A percentile compares a stretch with the other conserved stretches of the same genome.
Evolutionary conservation across 2,329 filamentous ascomycete species (phyloP).

Genomic region (Fusarium sp.): DNA sequence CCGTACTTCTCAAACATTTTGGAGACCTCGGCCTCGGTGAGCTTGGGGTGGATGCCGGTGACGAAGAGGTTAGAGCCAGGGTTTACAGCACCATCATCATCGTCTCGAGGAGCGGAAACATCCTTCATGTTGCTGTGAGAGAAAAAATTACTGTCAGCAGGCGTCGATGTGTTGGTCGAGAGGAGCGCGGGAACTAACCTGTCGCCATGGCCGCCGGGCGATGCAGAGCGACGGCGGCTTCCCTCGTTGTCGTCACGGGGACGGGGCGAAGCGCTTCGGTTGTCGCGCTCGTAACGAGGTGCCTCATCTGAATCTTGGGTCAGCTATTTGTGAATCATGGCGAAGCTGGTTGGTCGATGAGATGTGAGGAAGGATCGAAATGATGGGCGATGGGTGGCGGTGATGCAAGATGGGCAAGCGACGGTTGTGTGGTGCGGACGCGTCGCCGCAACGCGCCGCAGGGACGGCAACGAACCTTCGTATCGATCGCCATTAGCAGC

Average conservation of each 20-base stretch:
- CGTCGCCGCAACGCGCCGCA: conserved; percentile 30
- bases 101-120: conserved; percentile 64
- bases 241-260: conserved; percentile 72
- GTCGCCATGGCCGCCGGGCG: conserved; percentile 63
- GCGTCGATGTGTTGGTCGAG: not conserved
- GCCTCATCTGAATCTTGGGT: conserved; percentile 64
- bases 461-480: conserved; percentile 63
- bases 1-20: conserved; percentile 99
- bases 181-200: conserved; percentile 33
- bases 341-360: not conserved
- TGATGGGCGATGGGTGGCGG: not conserved
- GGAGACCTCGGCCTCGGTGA: conserved; percentile 89
- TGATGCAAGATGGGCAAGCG: conserved; percentile 9
- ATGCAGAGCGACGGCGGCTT: conserved; percentile 71
- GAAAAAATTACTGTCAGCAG: conserved; percentile 15
- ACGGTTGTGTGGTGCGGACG: conserved; percentile 16
- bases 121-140: conserved; percentile 62
- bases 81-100: conserved; percentile 86
- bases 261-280: conserved; percentile 74
- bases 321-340: conserved; percentile 6
- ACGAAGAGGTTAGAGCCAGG: conserved; percentile 98
- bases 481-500: conserved; percentile 75
- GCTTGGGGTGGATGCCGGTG: conserved; percentile 94
- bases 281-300: conserved; percentile 74
- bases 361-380: not conserved